phyloP scores from a whole-genome alignment of 2,329 filamentous ascomycete genomes.

The Diplodia mutila region DNA sequence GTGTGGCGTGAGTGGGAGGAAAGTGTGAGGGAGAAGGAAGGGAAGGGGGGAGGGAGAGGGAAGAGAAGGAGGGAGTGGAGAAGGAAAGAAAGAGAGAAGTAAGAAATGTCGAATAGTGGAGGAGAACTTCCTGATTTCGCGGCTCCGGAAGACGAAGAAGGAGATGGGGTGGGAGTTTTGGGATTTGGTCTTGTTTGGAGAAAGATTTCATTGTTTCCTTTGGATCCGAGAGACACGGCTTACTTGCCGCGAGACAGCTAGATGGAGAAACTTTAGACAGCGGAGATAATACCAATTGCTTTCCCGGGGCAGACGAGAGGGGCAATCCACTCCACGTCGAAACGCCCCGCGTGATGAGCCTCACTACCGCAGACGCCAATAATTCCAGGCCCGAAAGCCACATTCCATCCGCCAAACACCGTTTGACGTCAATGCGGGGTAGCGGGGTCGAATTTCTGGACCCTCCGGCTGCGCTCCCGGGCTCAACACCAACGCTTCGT shows the following conservation, averaged over 20 bases:
- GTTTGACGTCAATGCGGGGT: conserved; percentile 14
- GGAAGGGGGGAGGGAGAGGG: too few relatives aligned
- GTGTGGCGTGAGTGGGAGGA: too few relatives aligned
- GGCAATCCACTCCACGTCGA: neutral
- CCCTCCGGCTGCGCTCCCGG: neutral
- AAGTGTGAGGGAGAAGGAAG: too few relatives aligned
- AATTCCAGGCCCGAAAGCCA: neutral
- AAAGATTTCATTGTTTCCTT: neutral
- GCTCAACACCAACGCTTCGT: neutral
- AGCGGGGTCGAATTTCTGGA: neutral
- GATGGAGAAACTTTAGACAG: neutral
- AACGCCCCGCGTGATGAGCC: neutral
- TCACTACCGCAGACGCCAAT: neutral
- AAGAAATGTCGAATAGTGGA: neutral
- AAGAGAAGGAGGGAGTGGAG: too few relatives aligned
- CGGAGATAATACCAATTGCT: neutral
- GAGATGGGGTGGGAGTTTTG: neutral
- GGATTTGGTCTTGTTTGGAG: neutral
- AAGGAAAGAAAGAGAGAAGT: neutral
- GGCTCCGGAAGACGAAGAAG: neutral
- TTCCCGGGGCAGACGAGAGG: neutral
- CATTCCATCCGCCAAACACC: neutral
- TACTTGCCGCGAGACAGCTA: conserved; percentile 8
- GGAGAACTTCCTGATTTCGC: neutral
- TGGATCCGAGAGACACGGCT: neutral